Evolutionary conservation across 768 basidiomycete genomes (phyloP), one percentile per base, ranked within the genome.

Genomic region (Vararia minispora): DNA sequence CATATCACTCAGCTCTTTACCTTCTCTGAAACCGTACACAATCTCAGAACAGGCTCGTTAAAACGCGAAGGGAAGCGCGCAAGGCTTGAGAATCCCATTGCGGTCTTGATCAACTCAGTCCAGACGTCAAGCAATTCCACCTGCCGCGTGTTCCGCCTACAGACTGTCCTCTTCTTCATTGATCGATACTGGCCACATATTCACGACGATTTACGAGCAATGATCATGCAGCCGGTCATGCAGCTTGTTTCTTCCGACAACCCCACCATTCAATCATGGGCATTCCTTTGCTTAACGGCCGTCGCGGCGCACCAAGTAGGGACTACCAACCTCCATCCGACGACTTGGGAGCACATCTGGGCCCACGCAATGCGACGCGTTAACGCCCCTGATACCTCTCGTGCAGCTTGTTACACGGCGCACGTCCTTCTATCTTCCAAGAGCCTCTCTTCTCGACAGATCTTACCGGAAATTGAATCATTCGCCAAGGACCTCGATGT

Each of bases 401-500:
- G 92, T 37, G 76, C 85, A 3, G 90, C 92, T 10, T 80, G 78
- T 47, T 84, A 88, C 47, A 57, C 72, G 4, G 75, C 79, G 0
- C 64, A 73, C 43, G 56, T 66, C 14, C 61, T 91, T 13, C 62
- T 82, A 35, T 40, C 55, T 16, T 50, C 61, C 54, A 66, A 56
- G 49, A 58, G 56, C 42, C 61, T 86, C 17, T 64, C 72, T 3
- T 58, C 72, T 11, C 72, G 76, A 26, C 71, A 70, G 11, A 60
- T 82, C 31, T 63, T 85, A 11, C 51, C 60, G 2, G 89, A 92
- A 53, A 76, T 97, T 33, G 89, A 90, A 53, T 64, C 68, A 0
- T 63, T 97, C 33, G 71, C 77, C 1, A 80, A 79, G 44, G 87
- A 94, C 45, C 64, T 99, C 41, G 82, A 88, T 46, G 71, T 95